Percentiles rank a stretch among this genome's conserved stretches.
Evolutionary conservation across 345 rosid genomes (phyloP).

Genomic region (Limnanthes douglasii): DNA sequence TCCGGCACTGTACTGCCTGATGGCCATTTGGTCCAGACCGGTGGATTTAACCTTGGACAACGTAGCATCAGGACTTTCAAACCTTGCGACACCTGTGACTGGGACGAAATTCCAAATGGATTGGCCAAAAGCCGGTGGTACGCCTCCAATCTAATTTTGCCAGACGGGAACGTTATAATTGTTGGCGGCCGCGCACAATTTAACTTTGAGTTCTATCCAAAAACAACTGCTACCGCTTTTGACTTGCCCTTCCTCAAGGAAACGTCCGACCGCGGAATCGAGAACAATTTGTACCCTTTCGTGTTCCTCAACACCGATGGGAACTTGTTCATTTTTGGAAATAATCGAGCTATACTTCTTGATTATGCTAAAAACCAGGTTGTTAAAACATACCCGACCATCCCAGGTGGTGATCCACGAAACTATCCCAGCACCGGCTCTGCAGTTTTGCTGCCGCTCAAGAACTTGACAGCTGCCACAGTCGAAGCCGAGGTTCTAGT

Average conservation of each 20-base stretch:
- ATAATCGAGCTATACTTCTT: conserved; percentile 24
- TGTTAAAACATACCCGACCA: conserved; percentile 21
- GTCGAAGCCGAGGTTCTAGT: conserved; percentile 18
- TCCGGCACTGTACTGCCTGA: conserved; percentile 31
- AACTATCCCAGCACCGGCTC: conserved; percentile 46
- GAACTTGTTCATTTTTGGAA: conserved; percentile 33
- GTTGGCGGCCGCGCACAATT: conserved; percentile 19
- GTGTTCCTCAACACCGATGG: conserved; percentile 31
- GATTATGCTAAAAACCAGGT: conserved; percentile 19
- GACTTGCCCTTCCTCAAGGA: conserved; percentile 11
- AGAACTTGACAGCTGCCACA: neutral
- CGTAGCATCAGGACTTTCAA: conserved; percentile 31
- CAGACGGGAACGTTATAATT: conserved; percentile 18
- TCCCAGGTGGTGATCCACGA: conserved; percentile 33
- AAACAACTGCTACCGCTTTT: conserved; percentile 4
- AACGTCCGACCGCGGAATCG: conserved; percentile 7
- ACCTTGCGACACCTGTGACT: conserved; percentile 45
- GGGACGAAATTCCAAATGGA: conserved; percentile 34
- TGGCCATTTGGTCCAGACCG: conserved; percentile 50
- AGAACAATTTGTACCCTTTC: conserved; percentile 38
- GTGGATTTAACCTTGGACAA: conserved; percentile 45
- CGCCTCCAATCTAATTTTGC: conserved; percentile 16
- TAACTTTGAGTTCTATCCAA: conserved; percentile 18
- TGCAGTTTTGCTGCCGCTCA: conserved; percentile 25
- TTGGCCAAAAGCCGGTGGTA: conserved; percentile 30